Evolutionary conservation across 768 basidiomycete genomes (phyloP), one percentile per base, ranked within the genome.

Genomic region (Tulasnella sp.): DNA sequence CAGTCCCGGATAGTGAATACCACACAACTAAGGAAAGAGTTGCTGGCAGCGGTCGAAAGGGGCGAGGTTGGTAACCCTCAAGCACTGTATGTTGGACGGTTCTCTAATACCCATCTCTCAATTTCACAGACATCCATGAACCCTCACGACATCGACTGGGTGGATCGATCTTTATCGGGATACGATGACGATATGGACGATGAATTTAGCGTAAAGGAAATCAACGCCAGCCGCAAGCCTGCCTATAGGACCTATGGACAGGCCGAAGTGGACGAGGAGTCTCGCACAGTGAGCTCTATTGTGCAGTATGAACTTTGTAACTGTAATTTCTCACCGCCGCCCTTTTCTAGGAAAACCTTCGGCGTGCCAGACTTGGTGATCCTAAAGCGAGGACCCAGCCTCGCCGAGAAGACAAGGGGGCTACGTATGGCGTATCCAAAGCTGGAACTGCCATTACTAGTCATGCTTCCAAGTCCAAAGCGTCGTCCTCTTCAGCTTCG

Each of bases 371-470:
- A 21, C 46, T 77, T 56, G 76, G 52, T 3, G 62, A 77, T 21
- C 62, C 62, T 3, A 58, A 46, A 9, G 76, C 36, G 14, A 36
- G 44, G 34, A 18, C 73, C 14, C 73, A 46, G n/a, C 19, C 21
- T n/a, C 73, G 73, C 3, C 73, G 73, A 16, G 73, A 74, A 40
- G 73, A 40, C 9, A 77, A 77, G 39, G 52, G 56, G 31, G 27
- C 76, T 16, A 52, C 56, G 19, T 58, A 62, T 38, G 56, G 62
- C 39, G 39, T 56, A 8, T 24, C 34, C 36, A 77, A 77, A 27
- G 76, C 76, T 62, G 52, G 76, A 38, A 40, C 56, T 31, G 76
- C 76, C 34, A 68, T 77, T 39, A 77, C 76, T 38, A 56, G 52
- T 16, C 76, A 62, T 34, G 9, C 76, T 12, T 77, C 48, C 52